Conservation (phyloP, 768 basidiomycete species). For the Hericium rajendrae region DNA sequence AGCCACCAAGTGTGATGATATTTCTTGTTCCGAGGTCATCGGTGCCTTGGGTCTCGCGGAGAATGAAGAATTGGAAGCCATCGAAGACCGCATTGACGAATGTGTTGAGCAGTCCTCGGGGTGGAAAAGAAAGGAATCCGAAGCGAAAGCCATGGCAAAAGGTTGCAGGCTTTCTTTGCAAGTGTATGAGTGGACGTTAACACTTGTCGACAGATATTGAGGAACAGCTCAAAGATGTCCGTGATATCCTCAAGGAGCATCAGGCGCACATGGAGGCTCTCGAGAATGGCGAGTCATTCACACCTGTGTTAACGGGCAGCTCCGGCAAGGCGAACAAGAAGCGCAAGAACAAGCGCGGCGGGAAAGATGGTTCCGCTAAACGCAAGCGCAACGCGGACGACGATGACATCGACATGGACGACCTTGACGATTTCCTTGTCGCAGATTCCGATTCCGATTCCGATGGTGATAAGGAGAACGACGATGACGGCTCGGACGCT, state of each 20-base stretch:
- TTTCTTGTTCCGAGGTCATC: conserved; percentile 51
- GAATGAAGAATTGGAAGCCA: conserved; percentile 40
- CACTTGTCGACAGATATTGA: conserved; percentile 27
- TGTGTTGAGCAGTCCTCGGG: conserved; percentile 26
- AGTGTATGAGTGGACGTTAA: background rate
- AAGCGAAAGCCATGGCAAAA: conserved; percentile 31
- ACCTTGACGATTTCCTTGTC: conserved; percentile 14
- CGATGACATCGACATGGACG: conserved; percentile 28
- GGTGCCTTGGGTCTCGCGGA: conserved; percentile 39
- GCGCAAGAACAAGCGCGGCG: conserved; percentile 37
- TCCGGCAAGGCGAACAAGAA: conserved; percentile 25
- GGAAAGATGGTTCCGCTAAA: conserved; percentile 11
- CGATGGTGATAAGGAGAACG: conserved; percentile 7
- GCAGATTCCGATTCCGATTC: conserved; percentile 5
- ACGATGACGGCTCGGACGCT: conserved; percentile 17
- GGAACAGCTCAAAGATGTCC: conserved; percentile 28
- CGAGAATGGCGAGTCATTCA: conserved; percentile 34
- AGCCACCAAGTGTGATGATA: conserved; percentile 59
- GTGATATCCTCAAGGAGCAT: conserved; percentile 30
- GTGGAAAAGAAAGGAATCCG: conserved; percentile 32
- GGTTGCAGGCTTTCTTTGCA: conserved; percentile 21
- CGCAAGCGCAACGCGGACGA: background rate
- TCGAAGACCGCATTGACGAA: conserved; percentile 36
- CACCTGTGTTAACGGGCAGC: conserved; percentile 28
- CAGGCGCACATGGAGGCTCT: conserved; percentile 38